These are phyloP conservation scores for Chaetomium sp. DNA, from an alignment of 2,329 filamentous ascomycete species.

Conservation along the genomic window DNA sequence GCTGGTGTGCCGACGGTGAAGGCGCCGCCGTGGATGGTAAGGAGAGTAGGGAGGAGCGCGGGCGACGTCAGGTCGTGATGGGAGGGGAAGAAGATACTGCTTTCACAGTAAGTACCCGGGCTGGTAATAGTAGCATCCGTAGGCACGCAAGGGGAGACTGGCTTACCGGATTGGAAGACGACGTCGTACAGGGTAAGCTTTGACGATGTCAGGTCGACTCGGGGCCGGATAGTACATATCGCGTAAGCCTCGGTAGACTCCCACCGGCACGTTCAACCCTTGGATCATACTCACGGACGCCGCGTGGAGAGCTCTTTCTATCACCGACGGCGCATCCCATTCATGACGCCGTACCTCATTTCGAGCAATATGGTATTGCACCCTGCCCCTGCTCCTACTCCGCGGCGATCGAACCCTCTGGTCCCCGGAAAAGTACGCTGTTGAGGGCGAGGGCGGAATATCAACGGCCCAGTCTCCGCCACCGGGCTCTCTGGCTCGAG, in stretches of 20 bases:
- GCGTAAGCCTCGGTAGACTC: background rate
- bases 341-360: background rate
- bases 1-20: conserved; percentile 48
- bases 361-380: background rate
- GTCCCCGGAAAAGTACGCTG: background rate
- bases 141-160: background rate
- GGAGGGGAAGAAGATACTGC: conserved; percentile 41
- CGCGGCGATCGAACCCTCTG: background rate
- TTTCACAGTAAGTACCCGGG: background rate
- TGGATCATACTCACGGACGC: conserved; percentile 10
- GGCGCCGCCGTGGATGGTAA: conserved; percentile 56
- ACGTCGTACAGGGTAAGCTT: conserved; percentile 41
- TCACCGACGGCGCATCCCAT: conserved; percentile 5
- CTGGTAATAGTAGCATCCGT: background rate
- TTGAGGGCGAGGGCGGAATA: background rate
- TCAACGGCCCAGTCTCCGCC: background rate
- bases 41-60: conserved; percentile 42
- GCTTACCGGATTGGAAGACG: conserved; percentile 41
- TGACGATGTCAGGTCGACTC: conserved; percentile 39
- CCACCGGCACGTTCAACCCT: conserved; percentile 2
- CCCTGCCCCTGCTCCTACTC: background rate
- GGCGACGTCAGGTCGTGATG: conserved; percentile 9
- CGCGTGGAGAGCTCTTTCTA: background rate
- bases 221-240: conserved; percentile 35
- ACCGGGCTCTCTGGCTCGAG: background rate